Base-by-base conservation (phyloP, 305 asterid species). In the Euphrasia arctica region DNA sequence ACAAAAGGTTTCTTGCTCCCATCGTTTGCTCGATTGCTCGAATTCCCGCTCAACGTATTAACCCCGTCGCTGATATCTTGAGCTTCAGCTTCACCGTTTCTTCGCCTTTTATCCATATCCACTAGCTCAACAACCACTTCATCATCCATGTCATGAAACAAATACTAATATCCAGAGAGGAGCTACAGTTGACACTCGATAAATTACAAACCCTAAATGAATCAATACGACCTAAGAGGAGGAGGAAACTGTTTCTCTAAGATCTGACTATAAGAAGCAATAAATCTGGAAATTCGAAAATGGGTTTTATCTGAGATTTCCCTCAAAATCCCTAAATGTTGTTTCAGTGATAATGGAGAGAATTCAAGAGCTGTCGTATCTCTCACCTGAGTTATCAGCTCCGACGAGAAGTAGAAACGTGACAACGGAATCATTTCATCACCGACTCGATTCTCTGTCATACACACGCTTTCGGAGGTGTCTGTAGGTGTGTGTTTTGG, bases 1-100 rank as follows among this genome's bases (percentile, higher is more conserved):
- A 85, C 78, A 69, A 71, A 78, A 1, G 85, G 95, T 77, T 79
- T 80, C 69, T 59, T 79, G 67, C 57, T 72, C 69, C 74, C 75
- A 55, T 74, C 72, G 31, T 73, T 79, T 58, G 72, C 80, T 74
- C 79, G 77, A 81, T 67, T 72, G 71, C 63, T 73, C 70, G 83
- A 74, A 64, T 66, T 64, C 62, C 74, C 87, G 47, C 59, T 73
- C 52, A 70, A 60, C 67, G 15, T 68, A 74, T 32, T 74, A 71
- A 62, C 73, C 71, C 78, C 76, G 69, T 78, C 77, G 54, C 75
- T 75, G 22, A 66, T 65, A 62, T 27, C 65, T 70, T 62, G 75
- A 32, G 68, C 51, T 54, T 41, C 78, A 56, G 67, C 67, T 62
- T 68, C 80, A 65, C 69, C 73, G 59, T 60, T 69, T 64, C 65